phyloP scores from a whole-genome alignment of 306 rosid genomes.

The Prunus dulcis region DNA sequence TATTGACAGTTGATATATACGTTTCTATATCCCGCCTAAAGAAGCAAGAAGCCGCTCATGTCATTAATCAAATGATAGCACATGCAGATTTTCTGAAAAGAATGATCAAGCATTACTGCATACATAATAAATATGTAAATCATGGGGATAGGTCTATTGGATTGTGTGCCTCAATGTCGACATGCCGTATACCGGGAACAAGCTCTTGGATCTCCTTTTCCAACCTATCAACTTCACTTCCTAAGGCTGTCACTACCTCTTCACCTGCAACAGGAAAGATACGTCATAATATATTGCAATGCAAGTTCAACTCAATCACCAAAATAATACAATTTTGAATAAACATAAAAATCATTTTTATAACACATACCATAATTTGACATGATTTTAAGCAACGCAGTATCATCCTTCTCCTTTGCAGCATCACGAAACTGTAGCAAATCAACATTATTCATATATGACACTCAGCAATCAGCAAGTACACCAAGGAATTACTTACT shows the following conservation, averaged over 20 bases:
- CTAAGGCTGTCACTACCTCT: conserved; percentile 95
- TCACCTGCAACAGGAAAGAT: conserved; percentile 54
- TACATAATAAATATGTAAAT: conserved; percentile 11
- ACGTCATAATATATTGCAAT: background rate
- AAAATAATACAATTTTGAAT: background rate
- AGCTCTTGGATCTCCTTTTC: conserved; percentile 90
- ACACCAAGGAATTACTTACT: background rate
- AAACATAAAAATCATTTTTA: background rate
- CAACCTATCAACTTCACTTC: conserved; percentile 95
- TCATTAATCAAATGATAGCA: background rate
- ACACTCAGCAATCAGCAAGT: background rate
- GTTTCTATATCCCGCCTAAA: background rate
- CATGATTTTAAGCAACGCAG: conserved; percentile 62
- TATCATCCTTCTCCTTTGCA: conserved; percentile 45
- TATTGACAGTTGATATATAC: background rate
- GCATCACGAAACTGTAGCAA: conserved; percentile 63
- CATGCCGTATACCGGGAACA: conserved; percentile 93
- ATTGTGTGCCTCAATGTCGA: conserved; percentile 97
- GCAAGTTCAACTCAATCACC: conserved; percentile 15
- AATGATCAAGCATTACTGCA: conserved; percentile 8
- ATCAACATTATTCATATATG: background rate
- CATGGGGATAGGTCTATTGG: conserved; percentile 51
- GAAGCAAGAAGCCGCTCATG: conserved; percentile 3
- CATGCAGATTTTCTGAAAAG: background rate
- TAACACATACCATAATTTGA: conserved; percentile 68